Conservation (phyloP, 164 flowering plant species). For the Piper betle region DNA sequence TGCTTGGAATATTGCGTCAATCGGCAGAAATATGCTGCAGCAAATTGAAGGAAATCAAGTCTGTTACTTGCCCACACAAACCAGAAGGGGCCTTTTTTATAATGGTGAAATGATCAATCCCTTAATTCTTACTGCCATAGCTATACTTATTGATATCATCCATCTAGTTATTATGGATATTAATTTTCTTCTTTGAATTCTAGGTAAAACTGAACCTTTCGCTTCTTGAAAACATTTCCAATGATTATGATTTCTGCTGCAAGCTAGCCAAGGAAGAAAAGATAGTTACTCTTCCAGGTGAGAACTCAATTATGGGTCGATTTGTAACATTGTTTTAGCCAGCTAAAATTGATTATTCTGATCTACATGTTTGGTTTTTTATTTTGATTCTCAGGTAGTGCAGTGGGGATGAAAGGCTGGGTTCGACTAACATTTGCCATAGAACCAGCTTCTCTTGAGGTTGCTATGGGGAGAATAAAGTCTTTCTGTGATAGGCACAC, state of each 20-base stretch:
- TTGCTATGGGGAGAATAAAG: conserved; percentile 44
- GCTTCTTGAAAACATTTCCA: conserved; percentile 38
- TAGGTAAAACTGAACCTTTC: conserved; percentile 55
- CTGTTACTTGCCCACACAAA: conserved; percentile 16
- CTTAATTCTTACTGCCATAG: not conserved
- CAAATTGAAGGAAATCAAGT: conserved; percentile 27
- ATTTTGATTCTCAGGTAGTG: conserved; percentile 11
- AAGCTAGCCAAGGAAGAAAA: conserved; percentile 75
- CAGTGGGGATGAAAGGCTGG: conserved; percentile 43
- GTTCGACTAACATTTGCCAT: conserved; percentile 61
- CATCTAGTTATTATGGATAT: no score
- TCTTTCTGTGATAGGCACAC: conserved; percentile 53
- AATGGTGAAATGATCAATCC: conserved; percentile 39
- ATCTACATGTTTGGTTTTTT: not conserved
- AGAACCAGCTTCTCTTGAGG: conserved; percentile 50
- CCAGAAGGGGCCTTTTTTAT: conserved; percentile 80
- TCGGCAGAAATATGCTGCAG: conserved; percentile 34
- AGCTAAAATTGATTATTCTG: not conserved
- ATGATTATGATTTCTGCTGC: conserved; percentile 76
- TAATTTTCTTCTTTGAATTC: not conserved
- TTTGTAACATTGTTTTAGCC: no score
- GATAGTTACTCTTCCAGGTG: conserved; percentile 72
- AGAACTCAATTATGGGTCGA: not conserved
- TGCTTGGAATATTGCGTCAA: conserved; percentile 31
- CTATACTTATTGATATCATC: not conserved